Base-by-base conservation (phyloP, 106 monocot genomes). In the Allium cepa region DNA sequence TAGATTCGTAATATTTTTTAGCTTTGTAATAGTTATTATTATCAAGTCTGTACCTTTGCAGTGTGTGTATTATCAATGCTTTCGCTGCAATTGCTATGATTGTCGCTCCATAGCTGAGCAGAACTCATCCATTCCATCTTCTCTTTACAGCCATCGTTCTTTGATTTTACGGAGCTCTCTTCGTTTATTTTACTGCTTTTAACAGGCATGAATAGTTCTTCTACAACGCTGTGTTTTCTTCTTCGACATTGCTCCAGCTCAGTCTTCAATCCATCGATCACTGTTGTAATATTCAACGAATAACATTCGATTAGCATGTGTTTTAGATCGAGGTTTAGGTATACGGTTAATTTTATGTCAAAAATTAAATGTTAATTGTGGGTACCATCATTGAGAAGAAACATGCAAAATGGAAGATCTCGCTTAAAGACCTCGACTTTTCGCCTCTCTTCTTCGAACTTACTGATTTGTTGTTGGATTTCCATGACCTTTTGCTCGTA, bases 61-160 rank as follows among this genome's bases (percentile, higher is more conserved):
- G 22, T 22, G 22, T 22, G 22, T 22, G 22, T 1, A 22, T 22
- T 22, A 22, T 22, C 22, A 22, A 22, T 22, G 22, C 22, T 22
- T 22, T 22, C 22, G 22, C 22, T 22, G 22, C 22, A 22, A 57
- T 74, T 45, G 22, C 22, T 22, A 22, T 22, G 22, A 64, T 85
- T 76, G 63, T 87, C 80, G 71, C 79, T 85, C 94, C 94, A 94
- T 17, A 94, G 82, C 80, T 90, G 94, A 27, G 77, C 87, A 13
- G 94, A 82, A 76, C 90, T 94, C 94, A 87, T 82, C 94, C 94
- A 94, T 64, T 84, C 84, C 76, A 72, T 84, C 80, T 88, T 88
- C 47, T 91, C 87, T 7, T 59, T 57, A 48, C n/a, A 57, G 22
- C 1, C 22, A 56, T 85, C 83, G 8, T 79, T 76, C 13, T 86